A percentile compares a stretch with the other conserved stretches of the same genome.
These are phyloP conservation scores for Sungouiozyma ichnusensis DNA, from an alignment of 805 yeast species.

Conservation along the genomic window DNA sequence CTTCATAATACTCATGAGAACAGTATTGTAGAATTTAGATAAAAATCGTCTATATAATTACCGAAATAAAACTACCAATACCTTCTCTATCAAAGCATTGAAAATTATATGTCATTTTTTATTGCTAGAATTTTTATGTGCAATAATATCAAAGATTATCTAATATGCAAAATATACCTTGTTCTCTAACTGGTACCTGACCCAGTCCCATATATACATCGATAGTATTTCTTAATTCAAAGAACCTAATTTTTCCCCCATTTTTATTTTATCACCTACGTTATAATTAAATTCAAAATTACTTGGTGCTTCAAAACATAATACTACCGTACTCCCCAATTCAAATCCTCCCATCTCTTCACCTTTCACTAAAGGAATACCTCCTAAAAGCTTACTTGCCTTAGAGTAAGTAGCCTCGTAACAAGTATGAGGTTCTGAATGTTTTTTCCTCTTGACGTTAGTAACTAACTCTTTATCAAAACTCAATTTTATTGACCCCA, in stretches of 20 bases:
- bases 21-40: too few species aligned
- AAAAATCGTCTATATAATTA: too few species aligned
- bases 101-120: too few species aligned
- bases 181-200: too few species aligned
- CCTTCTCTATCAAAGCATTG: too few species aligned
- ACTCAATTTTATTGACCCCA: conserved; percentile 85
- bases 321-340: conserved; percentile 92
- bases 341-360: conserved; percentile 96
- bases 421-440: conserved; percentile 63
- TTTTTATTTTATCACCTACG: conserved; percentile 66
- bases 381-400: conserved; percentile 68
- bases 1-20: too few species aligned
- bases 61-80: too few species aligned
- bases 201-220: too few species aligned
- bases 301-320: conserved; percentile 92
- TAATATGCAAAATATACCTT: too few species aligned
- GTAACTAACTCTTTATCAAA: conserved; percentile 87
- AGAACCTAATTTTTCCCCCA: conserved; percentile 72
- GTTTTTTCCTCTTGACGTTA: conserved; percentile 44
- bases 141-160: too few species aligned
- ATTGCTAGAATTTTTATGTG: too few species aligned
- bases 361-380: conserved; percentile 82
- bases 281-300: conserved; percentile 59
- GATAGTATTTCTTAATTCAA: conserved; percentile 5
- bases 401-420: conserved; percentile 87